Base-by-base conservation (phyloP, 139 green algal genomes). In the Chlamydomonas asymmetrica region DNA sequence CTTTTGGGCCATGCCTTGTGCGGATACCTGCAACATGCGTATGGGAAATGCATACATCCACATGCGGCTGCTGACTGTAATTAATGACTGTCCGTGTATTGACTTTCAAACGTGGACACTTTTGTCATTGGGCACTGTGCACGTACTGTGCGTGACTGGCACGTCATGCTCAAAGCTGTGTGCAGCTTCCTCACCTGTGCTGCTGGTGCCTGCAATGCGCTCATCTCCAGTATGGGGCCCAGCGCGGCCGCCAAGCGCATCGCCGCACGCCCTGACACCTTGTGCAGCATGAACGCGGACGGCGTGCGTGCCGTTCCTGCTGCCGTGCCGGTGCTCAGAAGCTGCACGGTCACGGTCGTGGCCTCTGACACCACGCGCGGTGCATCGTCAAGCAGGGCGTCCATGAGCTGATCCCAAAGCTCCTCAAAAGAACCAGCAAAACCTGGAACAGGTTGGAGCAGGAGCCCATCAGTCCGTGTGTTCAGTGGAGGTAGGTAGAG, bases 341-440 rank as follows among this genome's bases (percentile, higher is more conserved):
- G 63, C 50, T 66, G 63, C 3, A 50, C 56, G 18, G 34, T 41
- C 54, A 71, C 71, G 20, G 64, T 65, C 0, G 71, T 54, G 1
- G 78, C 71, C 34, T 65, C 63, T 20, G 40, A 65, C 64, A 79
- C 71, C 35, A 70, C 65, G 39, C 64, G 50, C 20, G 78, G 64
- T 27, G 72, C 49, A 16, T 84, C 78, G 62, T 84, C 78, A 71
- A 84, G 71, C 41, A 84, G 56, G 8, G 59, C 38, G 66, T 84
- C 78, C 18, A 56, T 52, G 23, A 84, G 6, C 18, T 37, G 52
- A 13, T 73, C 56, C 78, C 78, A 84, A 23, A 72, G 65, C 5
- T 60, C 52, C 66, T 79, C 62, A 50, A 66, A 74, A 0, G 60
- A 22, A 18, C 74, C 71, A 8, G 78, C 78, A 1, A 79, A 52